Conservation (phyloP, 306 rosid species). For the Vicia villosa region DNA sequence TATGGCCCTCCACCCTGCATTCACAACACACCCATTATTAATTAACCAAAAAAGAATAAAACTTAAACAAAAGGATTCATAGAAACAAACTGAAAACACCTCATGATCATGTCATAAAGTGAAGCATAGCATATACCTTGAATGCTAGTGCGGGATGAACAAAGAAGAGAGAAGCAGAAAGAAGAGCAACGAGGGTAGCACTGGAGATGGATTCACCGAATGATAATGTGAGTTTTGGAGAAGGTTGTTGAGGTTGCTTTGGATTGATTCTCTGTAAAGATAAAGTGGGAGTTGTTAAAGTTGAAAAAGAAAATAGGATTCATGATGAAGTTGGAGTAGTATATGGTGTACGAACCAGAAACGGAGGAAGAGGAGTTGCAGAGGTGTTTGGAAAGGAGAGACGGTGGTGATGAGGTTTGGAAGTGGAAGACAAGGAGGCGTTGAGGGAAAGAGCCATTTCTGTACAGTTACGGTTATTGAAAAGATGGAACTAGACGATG, state of each 20-base stretch:
- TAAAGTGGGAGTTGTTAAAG: not conserved
- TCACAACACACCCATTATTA: conserved; percentile 3
- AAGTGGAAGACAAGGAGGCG: conserved; percentile 50
- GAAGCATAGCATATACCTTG: conserved; percentile 49
- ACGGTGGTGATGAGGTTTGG: conserved; percentile 28
- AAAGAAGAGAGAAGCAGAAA: conserved; percentile 73
- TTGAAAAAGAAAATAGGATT: not conserved
- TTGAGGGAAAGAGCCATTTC: conserved; percentile 76
- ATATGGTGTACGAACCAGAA: conserved; percentile 14
- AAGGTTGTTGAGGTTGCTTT: conserved; percentile 43
- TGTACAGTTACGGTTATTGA: conserved; percentile 1
- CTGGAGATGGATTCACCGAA: conserved; percentile 51
- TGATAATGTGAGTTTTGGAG: conserved; percentile 41
- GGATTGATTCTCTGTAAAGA: conserved; percentile 27
- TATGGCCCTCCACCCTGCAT: conserved; percentile 92
- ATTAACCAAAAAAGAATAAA: not conserved
- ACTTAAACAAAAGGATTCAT: conserved; percentile 6
- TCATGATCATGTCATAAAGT: too few species aligned
- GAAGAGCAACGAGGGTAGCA: conserved; percentile 65
- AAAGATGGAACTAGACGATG: not conserved
- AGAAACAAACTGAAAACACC: too few species aligned
- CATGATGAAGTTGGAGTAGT: not conserved
- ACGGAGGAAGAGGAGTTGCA: not conserved
- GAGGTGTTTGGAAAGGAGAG: conserved; percentile 4
- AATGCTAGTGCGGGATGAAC: conserved; percentile 82